These are phyloP conservation scores for Prunus davidiana DNA, from an alignment of 306 rosid species.

Conservation along the genomic window DNA sequence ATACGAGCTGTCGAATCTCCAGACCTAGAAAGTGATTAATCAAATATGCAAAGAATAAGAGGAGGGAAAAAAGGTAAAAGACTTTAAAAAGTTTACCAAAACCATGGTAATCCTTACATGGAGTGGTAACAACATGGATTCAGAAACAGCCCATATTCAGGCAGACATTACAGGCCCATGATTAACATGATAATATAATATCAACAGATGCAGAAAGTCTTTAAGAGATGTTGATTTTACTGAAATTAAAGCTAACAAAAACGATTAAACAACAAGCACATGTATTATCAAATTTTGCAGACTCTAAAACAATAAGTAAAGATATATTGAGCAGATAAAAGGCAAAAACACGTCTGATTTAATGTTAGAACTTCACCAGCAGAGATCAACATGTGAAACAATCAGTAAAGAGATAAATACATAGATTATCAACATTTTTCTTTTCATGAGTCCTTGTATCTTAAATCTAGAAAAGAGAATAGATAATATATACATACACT, in stretches of 20 bases:
- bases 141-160: neutral
- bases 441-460: neutral
- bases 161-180: neutral
- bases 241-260: neutral
- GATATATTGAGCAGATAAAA: neutral
- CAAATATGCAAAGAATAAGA: neutral
- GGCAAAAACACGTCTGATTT: neutral
- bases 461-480: neutral
- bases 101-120: neutral
- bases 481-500: neutral
- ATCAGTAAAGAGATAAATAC: neutral
- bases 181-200: neutral
- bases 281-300: neutral
- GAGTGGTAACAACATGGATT: neutral
- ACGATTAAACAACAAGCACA: neutral
- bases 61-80: neutral
- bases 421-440: neutral
- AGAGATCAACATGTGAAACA: neutral
- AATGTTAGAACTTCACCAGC: neutral
- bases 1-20: conserved; percentile 98
- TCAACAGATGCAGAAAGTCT: neutral
- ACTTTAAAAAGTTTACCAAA: neutral
- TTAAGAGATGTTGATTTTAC: neutral
- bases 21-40: conserved; percentile 49
- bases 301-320: neutral